Conservation (phyloP, 208 protist genomes). For the Spongospora subterranea region DNA sequence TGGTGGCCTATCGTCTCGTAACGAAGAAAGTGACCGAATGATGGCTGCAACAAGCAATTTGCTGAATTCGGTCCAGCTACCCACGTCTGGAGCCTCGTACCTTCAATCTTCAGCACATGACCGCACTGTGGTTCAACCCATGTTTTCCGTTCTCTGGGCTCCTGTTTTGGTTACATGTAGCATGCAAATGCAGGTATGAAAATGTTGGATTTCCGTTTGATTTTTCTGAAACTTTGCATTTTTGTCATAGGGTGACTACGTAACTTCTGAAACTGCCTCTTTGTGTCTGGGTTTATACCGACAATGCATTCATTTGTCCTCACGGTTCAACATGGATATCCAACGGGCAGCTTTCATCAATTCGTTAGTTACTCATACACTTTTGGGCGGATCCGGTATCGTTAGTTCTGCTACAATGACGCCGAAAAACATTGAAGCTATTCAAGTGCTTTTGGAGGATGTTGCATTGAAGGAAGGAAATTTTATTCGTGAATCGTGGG, state of each 20-base stretch:
- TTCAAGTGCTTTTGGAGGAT: slow-evolving; percentile 73
- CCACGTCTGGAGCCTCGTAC: background rate
- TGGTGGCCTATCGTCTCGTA: background rate
- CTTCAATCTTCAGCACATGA: slow-evolving; percentile 17
- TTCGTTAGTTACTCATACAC: slow-evolving; percentile 78
- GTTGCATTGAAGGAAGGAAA: slow-evolving; percentile 74
- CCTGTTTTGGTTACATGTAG: slow-evolving; percentile 59
- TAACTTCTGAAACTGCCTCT: background rate
- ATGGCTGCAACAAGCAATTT: background rate
- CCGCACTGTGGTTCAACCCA: slow-evolving; percentile 44
- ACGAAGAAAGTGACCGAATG: slow-evolving; percentile 28
- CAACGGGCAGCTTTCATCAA: slow-evolving; percentile 77
- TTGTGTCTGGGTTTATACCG: slow-evolving; percentile 56
- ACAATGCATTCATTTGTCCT: slow-evolving; percentile 42
- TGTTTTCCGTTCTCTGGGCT: slow-evolving; percentile 55
- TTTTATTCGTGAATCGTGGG: slow-evolving; percentile 77
- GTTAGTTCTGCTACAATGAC: slow-evolving; percentile 72
- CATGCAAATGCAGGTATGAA: slow-evolving; percentile 45
- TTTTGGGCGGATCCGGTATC: slow-evolving; percentile 32
- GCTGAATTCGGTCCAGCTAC: background rate
- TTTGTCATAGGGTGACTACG: slow-evolving; percentile 22
- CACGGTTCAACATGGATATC: slow-evolving; percentile 58
- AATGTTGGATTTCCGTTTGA: slow-evolving; percentile 4
- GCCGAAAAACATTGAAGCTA: slow-evolving; percentile 82
- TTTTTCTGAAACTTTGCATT: background rate